Evolutionary conservation across 257 asterid species (phyloP).

Genomic region (Schizonepeta tenuifolia): DNA sequence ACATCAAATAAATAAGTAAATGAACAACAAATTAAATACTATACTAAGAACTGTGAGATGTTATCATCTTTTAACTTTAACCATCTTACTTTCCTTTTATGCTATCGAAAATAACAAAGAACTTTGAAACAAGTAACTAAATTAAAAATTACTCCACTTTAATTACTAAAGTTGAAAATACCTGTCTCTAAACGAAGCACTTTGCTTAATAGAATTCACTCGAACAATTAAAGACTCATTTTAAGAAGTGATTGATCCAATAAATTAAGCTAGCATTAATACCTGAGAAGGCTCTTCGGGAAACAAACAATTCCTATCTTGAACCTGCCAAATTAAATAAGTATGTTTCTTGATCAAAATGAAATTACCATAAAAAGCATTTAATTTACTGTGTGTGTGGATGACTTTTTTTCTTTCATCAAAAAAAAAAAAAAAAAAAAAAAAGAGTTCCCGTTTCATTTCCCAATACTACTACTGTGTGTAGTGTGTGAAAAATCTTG

Average conservation of each 20-base stretch:
- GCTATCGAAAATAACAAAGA: constrained; percentile 4
- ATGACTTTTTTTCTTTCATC: too few species aligned
- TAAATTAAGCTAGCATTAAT: constrained; percentile 43
- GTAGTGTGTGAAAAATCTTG: constrained; percentile 38
- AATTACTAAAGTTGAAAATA: constrained; percentile 30
- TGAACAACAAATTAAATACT: not conserved
- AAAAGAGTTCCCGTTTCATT: constrained; percentile 34
- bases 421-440: not conserved
- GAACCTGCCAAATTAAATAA: constrained; percentile 40
- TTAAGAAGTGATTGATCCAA: constrained; percentile 62
- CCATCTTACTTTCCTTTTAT: not conserved
- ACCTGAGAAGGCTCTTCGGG: constrained; percentile 44
- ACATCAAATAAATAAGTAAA: not conserved
- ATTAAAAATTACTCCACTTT: too few species aligned
- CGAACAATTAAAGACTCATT: constrained; percentile 40
- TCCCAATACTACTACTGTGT: constrained; percentile 34
- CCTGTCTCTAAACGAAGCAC: constrained; percentile 14
- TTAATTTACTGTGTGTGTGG: not conserved
- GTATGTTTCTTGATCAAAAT: constrained; percentile 22
- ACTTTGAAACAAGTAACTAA: not conserved
- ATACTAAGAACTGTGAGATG: not conserved
- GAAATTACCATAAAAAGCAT: not conserved
- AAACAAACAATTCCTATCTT: constrained; percentile 55
- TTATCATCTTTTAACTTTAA: constrained; percentile 3
- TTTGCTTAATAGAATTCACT: constrained; percentile 28